Conservation (phyloP, 2,329 filamentous ascomycete genomes). For the Drechslera avenae region DNA sequence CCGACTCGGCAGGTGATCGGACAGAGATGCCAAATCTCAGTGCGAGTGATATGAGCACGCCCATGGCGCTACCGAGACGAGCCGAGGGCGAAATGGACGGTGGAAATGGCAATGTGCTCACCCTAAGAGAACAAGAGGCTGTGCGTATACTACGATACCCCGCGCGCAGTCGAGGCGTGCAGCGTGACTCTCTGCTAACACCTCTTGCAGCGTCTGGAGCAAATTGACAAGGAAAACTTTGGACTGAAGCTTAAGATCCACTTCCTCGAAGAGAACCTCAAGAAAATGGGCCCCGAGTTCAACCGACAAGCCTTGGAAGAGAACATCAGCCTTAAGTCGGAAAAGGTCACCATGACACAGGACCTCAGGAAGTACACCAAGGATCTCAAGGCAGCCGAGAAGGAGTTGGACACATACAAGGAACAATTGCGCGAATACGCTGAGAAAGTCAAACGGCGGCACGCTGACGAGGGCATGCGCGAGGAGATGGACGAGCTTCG, state of each 20-base stretch:
- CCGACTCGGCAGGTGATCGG: conserved; percentile 63
- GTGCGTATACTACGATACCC: conserved; percentile 52
- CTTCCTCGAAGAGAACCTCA: conserved; percentile 88
- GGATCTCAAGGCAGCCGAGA: conserved; percentile 78
- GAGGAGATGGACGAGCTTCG: conserved; percentile 61
- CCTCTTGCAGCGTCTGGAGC: conserved; percentile 71
- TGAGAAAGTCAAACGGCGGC: conserved; percentile 77
- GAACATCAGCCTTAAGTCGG: conserved; percentile 94
- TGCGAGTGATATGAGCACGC: conserved; percentile 82
- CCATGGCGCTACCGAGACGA: conserved; percentile 71
- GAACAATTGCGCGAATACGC: conserved; percentile 82
- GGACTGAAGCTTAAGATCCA: conserved; percentile 97
- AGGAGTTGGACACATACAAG: conserved; percentile 82
- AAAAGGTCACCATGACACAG: conserved; percentile 85
- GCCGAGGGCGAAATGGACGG: conserved; percentile 70
- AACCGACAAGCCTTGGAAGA: conserved; percentile 88
- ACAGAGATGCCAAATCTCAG: conserved; percentile 78
- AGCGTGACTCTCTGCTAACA: conserved; percentile 2
- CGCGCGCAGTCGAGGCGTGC: neutral
- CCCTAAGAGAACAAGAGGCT: conserved; percentile 91
- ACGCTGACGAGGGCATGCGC: conserved; percentile 72
- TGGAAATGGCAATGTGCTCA: conserved; percentile 87
- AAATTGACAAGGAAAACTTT: conserved; percentile 98
- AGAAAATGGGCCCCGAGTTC: conserved; percentile 86
- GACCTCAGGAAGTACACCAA: conserved; percentile 89